Percentiles rank a stretch among this genome's conserved stretches.
phyloP scores from a whole-genome alignment of 1,284 basidiomycete species.

The Leucoagaricus sp. region DNA sequence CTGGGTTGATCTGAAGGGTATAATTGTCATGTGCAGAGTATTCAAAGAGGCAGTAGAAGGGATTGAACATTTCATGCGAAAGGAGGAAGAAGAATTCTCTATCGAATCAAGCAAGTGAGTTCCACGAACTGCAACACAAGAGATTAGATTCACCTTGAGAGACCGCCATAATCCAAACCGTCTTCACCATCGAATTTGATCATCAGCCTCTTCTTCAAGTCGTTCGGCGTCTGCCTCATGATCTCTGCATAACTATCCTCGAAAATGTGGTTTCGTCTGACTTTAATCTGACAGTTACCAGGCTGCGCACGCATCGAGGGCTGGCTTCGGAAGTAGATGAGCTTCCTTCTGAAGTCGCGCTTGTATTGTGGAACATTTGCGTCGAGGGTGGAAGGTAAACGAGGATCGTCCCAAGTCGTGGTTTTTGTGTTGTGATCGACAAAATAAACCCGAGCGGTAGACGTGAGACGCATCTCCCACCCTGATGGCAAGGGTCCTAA shows the following conservation, averaged over 20 bases:
- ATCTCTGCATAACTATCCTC: slow-evolving; percentile 96
- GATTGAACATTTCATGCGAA: slow-evolving; percentile 95
- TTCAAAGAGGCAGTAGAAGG: slow-evolving; percentile 96
- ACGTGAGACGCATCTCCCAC: slow-evolving; percentile 97
- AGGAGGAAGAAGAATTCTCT: slow-evolving; percentile 88
- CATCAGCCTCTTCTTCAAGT: slow-evolving; percentile 94
- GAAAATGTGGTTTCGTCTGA: slow-evolving; percentile 91
- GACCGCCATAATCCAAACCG: slow-evolving; percentile 92
- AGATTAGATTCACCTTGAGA: slow-evolving; percentile 66
- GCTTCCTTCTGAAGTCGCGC: slow-evolving; percentile 93
- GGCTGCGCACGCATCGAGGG: slow-evolving; percentile 87
- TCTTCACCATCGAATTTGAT: slow-evolving; percentile 98
- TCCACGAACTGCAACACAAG: not conserved
- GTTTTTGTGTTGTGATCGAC: slow-evolving; percentile 97
- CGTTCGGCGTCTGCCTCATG: slow-evolving; percentile 92
- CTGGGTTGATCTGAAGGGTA: slow-evolving; percentile 94
- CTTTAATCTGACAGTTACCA: slow-evolving; percentile 94
- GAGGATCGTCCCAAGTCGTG: slow-evolving; percentile 97
- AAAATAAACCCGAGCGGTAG: slow-evolving; percentile 93
- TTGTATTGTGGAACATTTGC: slow-evolving; percentile 96
- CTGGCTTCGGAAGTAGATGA: slow-evolving; percentile 96
- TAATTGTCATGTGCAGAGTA: slow-evolving; percentile 98
- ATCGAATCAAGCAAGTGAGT: slow-evolving; percentile 12
- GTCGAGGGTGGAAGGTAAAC: slow-evolving; percentile 82
- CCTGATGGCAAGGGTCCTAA: slow-evolving; percentile 91